Conservation (phyloP, 2,329 filamentous ascomycete species). For the Ophiognomonia clavigignenti-juglandacearum region DNA sequence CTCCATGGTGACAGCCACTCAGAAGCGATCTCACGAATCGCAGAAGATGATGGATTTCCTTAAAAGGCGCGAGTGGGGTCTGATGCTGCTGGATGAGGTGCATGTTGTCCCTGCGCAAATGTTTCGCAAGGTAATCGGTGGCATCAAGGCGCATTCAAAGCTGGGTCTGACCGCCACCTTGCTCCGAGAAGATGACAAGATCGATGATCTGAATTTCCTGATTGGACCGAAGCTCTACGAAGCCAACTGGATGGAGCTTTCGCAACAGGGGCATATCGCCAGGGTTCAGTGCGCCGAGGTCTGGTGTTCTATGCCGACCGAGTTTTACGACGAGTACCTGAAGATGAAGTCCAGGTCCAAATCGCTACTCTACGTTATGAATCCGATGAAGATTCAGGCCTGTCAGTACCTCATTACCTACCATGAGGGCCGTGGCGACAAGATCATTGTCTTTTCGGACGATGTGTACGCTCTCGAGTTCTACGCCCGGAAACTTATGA, state of each 20-base stretch:
- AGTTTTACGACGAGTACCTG: constrained; percentile 95
- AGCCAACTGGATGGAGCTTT: constrained; percentile 98
- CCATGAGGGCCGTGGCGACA: constrained; percentile 90
- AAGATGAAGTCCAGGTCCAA: constrained; percentile 52
- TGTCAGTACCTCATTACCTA: constrained; percentile 98
- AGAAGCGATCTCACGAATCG: constrained; percentile 83
- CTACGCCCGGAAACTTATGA: constrained; percentile 78
- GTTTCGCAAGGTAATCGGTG: constrained; percentile 88
- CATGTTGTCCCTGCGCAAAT: constrained; percentile 97
- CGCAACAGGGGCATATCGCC: constrained; percentile 93
- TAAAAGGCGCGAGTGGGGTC: constrained; percentile 83
- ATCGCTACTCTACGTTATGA: constrained; percentile 82
- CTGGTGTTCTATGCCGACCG: constrained; percentile 98
- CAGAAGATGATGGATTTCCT: constrained; percentile 98
- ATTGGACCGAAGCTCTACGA: constrained; percentile 98
- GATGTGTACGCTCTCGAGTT: constrained; percentile 89
- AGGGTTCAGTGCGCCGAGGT: constrained; percentile 97
- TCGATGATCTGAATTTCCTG: constrained; percentile 92
- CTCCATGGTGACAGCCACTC: constrained; percentile 94
- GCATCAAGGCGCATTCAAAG: constrained; percentile 93
- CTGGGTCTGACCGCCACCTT: constrained; percentile 90
- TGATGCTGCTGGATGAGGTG: constrained; percentile 96
- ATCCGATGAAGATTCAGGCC: constrained; percentile 93
- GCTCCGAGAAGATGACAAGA: constrained; percentile 96
- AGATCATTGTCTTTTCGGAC: constrained; percentile 97